phyloP scores from a whole-genome alignment of 2,329 filamentous ascomycete genomes.

The Pseudocercospora cruenta region DNA sequence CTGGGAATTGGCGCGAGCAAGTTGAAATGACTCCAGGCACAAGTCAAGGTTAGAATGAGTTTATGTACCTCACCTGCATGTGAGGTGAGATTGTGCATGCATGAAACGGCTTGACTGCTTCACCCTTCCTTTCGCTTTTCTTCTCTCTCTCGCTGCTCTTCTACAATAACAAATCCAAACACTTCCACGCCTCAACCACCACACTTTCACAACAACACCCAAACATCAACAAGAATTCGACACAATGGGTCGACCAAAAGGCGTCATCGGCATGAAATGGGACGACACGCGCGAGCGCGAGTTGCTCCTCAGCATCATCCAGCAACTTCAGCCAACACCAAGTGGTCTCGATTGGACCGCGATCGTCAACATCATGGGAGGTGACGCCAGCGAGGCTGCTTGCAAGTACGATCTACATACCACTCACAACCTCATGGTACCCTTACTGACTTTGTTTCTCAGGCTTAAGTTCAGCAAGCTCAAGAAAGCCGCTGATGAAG shows the following conservation, averaged over 20 bases:
- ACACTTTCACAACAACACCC: background rate
- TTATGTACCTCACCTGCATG: too few relatives aligned
- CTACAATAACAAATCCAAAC: too few relatives aligned
- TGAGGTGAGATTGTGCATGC: too few relatives aligned
- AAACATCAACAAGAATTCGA: background rate
- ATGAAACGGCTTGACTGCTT: too few relatives aligned
- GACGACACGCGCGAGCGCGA: constrained; percentile 14
- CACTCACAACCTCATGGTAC: background rate
- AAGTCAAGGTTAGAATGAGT: too few relatives aligned
- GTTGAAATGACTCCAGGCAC: too few relatives aligned
- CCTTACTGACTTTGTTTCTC: background rate
- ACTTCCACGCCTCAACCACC: background rate
- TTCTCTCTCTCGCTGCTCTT: too few relatives aligned
- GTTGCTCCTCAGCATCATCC: constrained; percentile 17
- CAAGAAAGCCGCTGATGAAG: constrained; percentile 11
- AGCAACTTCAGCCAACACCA: background rate
- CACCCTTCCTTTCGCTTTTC: too few relatives aligned
- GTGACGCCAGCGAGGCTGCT: constrained; percentile 4
- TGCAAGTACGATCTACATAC: background rate
- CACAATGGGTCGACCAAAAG: constrained; percentile 1
- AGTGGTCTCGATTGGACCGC: constrained; percentile 2
- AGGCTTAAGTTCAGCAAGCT: constrained; percentile 17
- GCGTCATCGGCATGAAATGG: constrained; percentile 10
- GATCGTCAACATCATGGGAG: constrained; percentile 13
- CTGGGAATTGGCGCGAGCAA: too few relatives aligned